Evolutionary conservation across 1,139 yeast genomes (phyloP).

Genomic region (Kodamaea suecica): DNA sequence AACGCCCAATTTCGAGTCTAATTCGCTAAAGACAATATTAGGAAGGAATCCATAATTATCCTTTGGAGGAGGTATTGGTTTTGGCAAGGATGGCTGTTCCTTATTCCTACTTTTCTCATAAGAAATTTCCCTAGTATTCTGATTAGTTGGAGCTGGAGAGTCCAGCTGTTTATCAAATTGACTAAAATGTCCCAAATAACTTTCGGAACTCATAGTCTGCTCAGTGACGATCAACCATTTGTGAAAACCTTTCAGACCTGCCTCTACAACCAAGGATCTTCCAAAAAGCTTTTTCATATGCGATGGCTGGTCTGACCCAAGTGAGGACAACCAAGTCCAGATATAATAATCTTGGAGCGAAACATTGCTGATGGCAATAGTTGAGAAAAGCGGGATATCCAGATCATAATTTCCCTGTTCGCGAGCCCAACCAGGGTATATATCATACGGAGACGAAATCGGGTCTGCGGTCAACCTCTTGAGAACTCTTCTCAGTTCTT

Average conservation of each 20-base stretch:
- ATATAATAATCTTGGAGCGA: slow-evolving; percentile 83
- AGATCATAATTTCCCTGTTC: slow-evolving; percentile 20
- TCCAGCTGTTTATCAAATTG: slow-evolving; percentile 2
- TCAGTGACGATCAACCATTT: slow-evolving; percentile 85
- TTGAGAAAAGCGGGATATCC: slow-evolving; percentile 39
- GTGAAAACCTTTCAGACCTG: slow-evolving; percentile 70
- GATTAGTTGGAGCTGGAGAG: neutral
- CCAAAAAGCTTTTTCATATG: slow-evolving; percentile 71
- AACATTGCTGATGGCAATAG: slow-evolving; percentile 59
- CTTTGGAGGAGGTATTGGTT: slow-evolving; percentile 34
- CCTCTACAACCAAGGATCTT: slow-evolving; percentile 71
- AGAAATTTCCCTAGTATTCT: neutral
- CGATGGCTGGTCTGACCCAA: slow-evolving; percentile 72
- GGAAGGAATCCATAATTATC: slow-evolving; percentile 14
- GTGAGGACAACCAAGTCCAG: slow-evolving; percentile 85
- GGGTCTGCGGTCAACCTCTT: slow-evolving; percentile 53
- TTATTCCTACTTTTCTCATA: slow-evolving; percentile 5
- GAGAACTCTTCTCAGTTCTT: slow-evolving; percentile 69
- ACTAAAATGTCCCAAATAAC: slow-evolving; percentile 29
- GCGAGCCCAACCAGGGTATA: slow-evolving; percentile 47
- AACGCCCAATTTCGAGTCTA: slow-evolving; percentile 13
- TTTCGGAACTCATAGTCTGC: slow-evolving; percentile 48
- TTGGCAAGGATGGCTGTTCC: slow-evolving; percentile 8
- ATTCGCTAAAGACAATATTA: slow-evolving; percentile 13
- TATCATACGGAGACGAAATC: slow-evolving; percentile 34